A percentile compares a stretch with the other conserved stretches of the same genome.
Evolutionary conservation across 306 rosid genomes (phyloP).

Genomic region (Albizia julibrissin): DNA sequence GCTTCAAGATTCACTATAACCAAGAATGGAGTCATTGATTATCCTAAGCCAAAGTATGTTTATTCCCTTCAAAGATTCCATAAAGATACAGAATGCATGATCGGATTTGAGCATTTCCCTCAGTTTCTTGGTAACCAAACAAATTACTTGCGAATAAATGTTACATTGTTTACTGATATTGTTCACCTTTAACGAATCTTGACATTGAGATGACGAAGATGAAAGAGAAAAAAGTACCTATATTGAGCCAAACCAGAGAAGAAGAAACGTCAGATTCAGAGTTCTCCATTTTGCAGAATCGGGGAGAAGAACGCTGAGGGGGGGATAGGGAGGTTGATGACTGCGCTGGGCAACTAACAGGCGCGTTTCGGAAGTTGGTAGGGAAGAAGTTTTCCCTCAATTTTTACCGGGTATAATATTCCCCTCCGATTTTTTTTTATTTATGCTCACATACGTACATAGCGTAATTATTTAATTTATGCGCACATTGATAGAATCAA

Average conservation of each 20-base stretch:
- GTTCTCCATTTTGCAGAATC: constrained; percentile 29
- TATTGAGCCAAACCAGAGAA: constrained; percentile 70
- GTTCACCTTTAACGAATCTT: background rate
- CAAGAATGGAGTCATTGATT: background rate
- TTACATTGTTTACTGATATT: background rate
- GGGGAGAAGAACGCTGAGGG: background rate
- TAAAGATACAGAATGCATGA: background rate
- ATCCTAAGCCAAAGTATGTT: background rate
- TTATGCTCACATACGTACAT: too few relatives aligned
- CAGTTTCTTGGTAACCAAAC: constrained; percentile 23
- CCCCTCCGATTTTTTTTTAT: too few relatives aligned
- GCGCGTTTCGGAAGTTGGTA: background rate
- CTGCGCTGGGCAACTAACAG: background rate
- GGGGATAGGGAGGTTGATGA: background rate
- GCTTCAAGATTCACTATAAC: constrained; percentile 2
- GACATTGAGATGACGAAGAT: background rate
- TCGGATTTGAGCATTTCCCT: background rate
- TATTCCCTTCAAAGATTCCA: background rate
- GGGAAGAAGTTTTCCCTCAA: background rate
- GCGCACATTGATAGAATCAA: background rate
- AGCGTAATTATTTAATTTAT: too few relatives aligned
- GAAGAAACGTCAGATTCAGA: constrained; percentile 48
- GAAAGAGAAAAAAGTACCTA: constrained; percentile 48
- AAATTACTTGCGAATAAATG: background rate
- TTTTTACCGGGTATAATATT: background rate